Evolutionary conservation across 2,329 filamentous ascomycete species (phyloP).

Genomic region (Trichoderma breve): DNA sequence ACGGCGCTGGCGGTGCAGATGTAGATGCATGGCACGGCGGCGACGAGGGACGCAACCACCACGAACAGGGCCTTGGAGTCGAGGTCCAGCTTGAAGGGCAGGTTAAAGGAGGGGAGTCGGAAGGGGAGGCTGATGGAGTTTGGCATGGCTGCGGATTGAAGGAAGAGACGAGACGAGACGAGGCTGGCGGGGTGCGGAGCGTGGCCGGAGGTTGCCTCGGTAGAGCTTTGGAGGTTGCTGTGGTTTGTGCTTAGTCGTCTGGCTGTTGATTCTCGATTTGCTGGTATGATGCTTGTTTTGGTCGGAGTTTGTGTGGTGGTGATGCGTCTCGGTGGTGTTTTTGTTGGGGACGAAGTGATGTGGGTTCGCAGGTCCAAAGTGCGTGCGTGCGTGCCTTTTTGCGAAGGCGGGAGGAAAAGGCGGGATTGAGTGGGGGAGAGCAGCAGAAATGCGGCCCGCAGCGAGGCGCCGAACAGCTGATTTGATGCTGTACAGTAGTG

Average conservation of each 20-base stretch:
- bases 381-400: not conserved
- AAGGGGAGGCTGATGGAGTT: constrained; percentile 12
- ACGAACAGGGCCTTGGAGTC: constrained; percentile 21
- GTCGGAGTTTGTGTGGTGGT: not conserved
- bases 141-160: constrained; percentile 2
- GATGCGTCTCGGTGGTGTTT: not conserved
- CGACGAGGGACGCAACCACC: constrained; percentile 32
- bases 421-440: not conserved
- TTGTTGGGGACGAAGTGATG: not conserved
- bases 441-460: not conserved
- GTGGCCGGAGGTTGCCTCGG: not conserved
- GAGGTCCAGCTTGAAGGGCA: constrained; percentile 7
- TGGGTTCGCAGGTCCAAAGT: not conserved
- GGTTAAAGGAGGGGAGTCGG: constrained; percentile 1
- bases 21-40: constrained; percentile 51
- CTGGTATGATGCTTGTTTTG: not conserved
- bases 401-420: not conserved
- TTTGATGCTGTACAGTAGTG: not conserved
- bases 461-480: not conserved
- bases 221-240: not conserved
- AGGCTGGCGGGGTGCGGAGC: not conserved
- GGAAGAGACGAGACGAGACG: not conserved
- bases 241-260: not conserved
- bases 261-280: not conserved
- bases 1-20: constrained; percentile 49